Conservation (phyloP, 2,329 filamentous ascomycete species). For the Cercospora berteroae region DNA sequence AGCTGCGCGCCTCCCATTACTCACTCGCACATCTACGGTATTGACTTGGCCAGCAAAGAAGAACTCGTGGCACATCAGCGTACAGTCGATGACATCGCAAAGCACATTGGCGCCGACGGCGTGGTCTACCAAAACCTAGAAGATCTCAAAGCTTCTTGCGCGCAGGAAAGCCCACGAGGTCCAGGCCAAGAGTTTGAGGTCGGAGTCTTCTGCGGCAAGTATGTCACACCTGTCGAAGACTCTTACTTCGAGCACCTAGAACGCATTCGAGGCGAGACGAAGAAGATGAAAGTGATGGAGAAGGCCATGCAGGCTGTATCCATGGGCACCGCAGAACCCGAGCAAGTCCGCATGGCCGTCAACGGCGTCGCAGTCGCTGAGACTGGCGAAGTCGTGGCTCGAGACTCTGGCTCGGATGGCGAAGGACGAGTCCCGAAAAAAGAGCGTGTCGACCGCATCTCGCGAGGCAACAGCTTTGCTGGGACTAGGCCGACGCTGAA, state of each 20-base stretch:
- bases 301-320: conserved; percentile 63
- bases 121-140: conserved; percentile 75
- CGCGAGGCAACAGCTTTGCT: conserved; percentile 41
- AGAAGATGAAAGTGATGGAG: conserved; percentile 65
- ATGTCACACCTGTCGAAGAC: conserved; percentile 74
- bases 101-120: conserved; percentile 69
- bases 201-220: conserved; percentile 86
- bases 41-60: conserved; percentile 68
- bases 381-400: conserved; percentile 58
- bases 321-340: conserved; percentile 60
- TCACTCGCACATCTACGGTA: conserved; percentile 83
- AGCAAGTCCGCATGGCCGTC: conserved; percentile 61
- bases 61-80: conserved; percentile 72
- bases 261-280: conserved; percentile 66
- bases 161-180: conserved; percentile 63
- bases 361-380: conserved; percentile 60
- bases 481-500: conserved; percentile 14
- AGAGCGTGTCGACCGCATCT: conserved; percentile 41
- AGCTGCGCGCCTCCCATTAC: conserved; percentile 78
- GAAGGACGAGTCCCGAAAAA: conserved; percentile 26
- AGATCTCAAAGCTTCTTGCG: conserved; percentile 77
- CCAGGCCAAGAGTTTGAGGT: conserved; percentile 72
- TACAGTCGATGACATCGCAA: conserved; percentile 59
- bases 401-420: conserved; percentile 36
- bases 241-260: conserved; percentile 82